Conservation (phyloP, 345 rosid species). For the Chamaenerion angustifolium region DNA sequence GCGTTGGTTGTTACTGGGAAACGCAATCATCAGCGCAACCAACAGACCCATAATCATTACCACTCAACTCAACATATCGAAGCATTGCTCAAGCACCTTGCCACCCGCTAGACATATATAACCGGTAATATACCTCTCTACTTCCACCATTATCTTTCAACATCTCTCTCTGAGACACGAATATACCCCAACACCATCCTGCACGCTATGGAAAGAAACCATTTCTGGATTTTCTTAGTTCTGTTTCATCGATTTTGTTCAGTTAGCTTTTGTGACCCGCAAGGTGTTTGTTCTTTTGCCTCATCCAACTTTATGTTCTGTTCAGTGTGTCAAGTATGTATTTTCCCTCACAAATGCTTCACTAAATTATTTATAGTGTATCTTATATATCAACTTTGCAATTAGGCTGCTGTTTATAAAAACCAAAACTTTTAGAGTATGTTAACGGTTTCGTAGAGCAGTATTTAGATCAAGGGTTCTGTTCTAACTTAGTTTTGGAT, state of each 20-base stretch:
- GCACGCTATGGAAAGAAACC: constrained; percentile 24
- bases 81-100: neutral
- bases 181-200: neutral
- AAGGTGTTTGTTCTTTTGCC: constrained; percentile 29
- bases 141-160: neutral
- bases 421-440: neutral
- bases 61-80: neutral
- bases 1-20: constrained; percentile 4
- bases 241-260: constrained; percentile 23
- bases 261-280: constrained; percentile 36
- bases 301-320: neutral
- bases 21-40: neutral
- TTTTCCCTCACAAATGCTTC: neutral
- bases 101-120: neutral
- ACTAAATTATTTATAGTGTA: no score
- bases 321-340: neutral
- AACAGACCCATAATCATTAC: neutral
- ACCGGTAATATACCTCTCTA: neutral
- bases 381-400: no score
- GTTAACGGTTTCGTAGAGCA: no score
- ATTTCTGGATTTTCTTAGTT: constrained; percentile 28
- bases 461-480: neutral
- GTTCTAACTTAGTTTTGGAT: constrained; percentile 3
- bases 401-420: neutral
- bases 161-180: no score